phyloP scores from a whole-genome alignment of 1,284 basidiomycete species.

The Rhodotorula sp. region DNA sequence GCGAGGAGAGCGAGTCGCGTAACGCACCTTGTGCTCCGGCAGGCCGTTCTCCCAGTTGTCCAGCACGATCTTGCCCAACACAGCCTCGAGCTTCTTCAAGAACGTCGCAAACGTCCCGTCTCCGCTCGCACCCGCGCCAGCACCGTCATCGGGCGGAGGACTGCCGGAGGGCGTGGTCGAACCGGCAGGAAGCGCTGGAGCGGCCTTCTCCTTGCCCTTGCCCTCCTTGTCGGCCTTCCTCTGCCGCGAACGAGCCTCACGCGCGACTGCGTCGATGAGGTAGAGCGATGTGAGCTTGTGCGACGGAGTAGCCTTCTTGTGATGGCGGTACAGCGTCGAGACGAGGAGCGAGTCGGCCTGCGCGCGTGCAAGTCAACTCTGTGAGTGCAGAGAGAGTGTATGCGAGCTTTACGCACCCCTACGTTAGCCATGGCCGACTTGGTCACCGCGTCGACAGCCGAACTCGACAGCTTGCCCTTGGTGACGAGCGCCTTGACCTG shows the following conservation, averaged over 20 bases:
- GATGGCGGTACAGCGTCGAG: slow-evolving; percentile 76
- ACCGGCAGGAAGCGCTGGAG: background rate
- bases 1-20: background rate
- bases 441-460: slow-evolving; percentile 72
- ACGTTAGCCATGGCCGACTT: slow-evolving; percentile 70
- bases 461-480: slow-evolving; percentile 75
- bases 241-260: slow-evolving; percentile 69
- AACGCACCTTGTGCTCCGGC: slow-evolving; percentile 77
- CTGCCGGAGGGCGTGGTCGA: slow-evolving; percentile 26
- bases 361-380: background rate
- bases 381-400: background rate
- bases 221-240: slow-evolving; percentile 56
- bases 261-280: slow-evolving; percentile 81
- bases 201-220: slow-evolving; percentile 11
- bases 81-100: slow-evolving; percentile 76
- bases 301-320: slow-evolving; percentile 66
- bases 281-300: slow-evolving; percentile 81
- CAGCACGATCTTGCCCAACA: slow-evolving; percentile 76
- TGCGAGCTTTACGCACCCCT: slow-evolving; percentile 55
- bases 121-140: background rate
- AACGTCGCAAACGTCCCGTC: slow-evolving; percentile 73
- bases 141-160: slow-evolving; percentile 1
- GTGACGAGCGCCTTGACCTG: slow-evolving; percentile 73
- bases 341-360: slow-evolving; percentile 81
- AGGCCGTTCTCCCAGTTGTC: slow-evolving; percentile 68